Evolutionary conservation across 257 asterid genomes (phyloP), one percentile per base, ranked within the genome.

Genomic region (Plantago major): DNA sequence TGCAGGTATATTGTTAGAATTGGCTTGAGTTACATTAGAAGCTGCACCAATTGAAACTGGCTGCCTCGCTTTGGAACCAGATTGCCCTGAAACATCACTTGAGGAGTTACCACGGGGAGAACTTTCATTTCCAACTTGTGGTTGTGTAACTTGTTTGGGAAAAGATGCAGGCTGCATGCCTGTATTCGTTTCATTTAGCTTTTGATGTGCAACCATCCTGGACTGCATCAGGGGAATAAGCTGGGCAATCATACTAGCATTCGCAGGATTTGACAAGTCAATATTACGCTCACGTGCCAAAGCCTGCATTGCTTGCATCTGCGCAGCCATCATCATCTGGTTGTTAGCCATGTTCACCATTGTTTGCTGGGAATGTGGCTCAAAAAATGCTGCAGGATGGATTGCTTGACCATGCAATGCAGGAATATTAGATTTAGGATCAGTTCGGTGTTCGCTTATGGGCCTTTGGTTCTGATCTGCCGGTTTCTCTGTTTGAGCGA

Each of bases 291-390:
- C 99, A 68, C 75, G 84, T 8, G 96, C 99, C 79, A 89, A 73
- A 58, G 95, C 95, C 78, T 92, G 95, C 74, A 88, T 73, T 48
- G 95, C 87, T 71, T 89, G 99, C 96, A 87, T 75, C 72, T 85
- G 96, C 53, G 94, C 94, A 68, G 94, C 96, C 84, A 90, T 74
- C 63, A 88, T 74, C 59, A 81, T 70, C 46, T 77, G 82, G 67
- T 76, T 89, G 79, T 73, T 83, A 6, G 82, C 43, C 80, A 83
- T 79, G 78, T 64, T 83, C 80, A 72, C 82, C 57, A 85, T 71
- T 65, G 74, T 80, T 67, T 84, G 96, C 76, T 82, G 97, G 17
- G 86, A 61, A 40, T 79, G 93, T 58, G 78, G 82, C 22, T 84
- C 87, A 72, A 67, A 82, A 78, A 79, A 67, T n/a, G 79, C 66